Evolutionary conservation across 768 basidiomycete genomes (phyloP).

Genomic region (Porpolomopsis calyptriformis): DNA sequence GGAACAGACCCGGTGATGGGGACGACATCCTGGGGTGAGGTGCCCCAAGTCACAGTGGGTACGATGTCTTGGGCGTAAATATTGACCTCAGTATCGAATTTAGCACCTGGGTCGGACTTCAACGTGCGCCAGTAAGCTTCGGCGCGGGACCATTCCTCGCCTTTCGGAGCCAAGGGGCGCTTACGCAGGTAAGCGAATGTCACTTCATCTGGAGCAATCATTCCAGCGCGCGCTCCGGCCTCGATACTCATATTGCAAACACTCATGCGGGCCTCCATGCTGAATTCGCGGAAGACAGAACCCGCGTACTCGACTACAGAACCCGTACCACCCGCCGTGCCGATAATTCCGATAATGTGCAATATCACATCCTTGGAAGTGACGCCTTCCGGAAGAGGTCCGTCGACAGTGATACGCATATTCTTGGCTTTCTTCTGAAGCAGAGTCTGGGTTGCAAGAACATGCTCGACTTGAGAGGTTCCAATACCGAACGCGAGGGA

Average conservation of each 20-base stretch:
- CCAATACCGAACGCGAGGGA: conserved; percentile 90
- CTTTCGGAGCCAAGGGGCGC: conserved; percentile 73
- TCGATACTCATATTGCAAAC: conserved; percentile 96
- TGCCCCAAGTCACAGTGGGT: conserved; percentile 90
- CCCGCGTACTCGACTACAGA: conserved; percentile 86
- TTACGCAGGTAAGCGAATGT: conserved; percentile 78
- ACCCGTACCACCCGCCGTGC: conserved; percentile 91
- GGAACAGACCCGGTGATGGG: conserved; percentile 77
- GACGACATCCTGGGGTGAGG: conserved; percentile 81
- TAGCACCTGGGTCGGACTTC: conserved; percentile 69
- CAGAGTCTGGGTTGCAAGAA: conserved; percentile 84
- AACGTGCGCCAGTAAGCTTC: conserved; percentile 80
- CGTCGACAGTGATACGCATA: conserved; percentile 86
- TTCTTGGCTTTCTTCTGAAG: conserved; percentile 84
- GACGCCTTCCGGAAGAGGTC: conserved; percentile 69
- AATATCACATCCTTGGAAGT: conserved; percentile 86
- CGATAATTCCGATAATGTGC: conserved; percentile 83
- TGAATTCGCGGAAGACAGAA: conserved; percentile 73
- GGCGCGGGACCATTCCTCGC: conserved; percentile 77
- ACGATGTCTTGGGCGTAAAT: conserved; percentile 78
- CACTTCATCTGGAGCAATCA: conserved; percentile 83
- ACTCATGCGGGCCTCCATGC: conserved; percentile 88
- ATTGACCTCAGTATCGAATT: conserved; percentile 73
- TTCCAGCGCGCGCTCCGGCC: conserved; percentile 84
- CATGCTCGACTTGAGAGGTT: conserved; percentile 90